A percentile compares a stretch with the other conserved stretches of the same genome.
Conservation (phyloP, 2,329 filamentous ascomycete species). For the Colletotrichum sp. region DNA sequence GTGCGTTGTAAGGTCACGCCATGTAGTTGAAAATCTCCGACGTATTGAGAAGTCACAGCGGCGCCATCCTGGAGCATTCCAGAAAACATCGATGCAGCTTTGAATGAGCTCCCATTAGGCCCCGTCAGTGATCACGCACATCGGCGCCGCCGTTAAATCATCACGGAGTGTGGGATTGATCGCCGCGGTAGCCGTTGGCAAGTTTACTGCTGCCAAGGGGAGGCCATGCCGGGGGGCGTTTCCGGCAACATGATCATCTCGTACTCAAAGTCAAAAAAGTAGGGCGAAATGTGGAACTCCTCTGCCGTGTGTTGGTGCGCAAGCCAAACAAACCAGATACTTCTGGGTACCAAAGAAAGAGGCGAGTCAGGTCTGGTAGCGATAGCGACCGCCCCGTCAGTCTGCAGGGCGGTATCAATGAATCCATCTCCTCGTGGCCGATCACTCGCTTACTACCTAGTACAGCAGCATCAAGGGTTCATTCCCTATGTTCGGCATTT, state of each 20-base stretch:
- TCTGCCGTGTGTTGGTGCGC: background rate
- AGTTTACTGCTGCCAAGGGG: background rate
- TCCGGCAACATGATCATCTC: background rate
- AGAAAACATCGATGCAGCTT: background rate
- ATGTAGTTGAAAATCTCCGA: background rate
- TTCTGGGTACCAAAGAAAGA: background rate
- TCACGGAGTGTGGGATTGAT: background rate
- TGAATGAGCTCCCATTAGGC: background rate
- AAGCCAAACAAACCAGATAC: background rate
- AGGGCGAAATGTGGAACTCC: background rate
- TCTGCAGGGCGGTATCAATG: background rate
- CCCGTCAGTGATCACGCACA: background rate
- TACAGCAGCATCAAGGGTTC: background rate
- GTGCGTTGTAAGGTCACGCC: background rate
- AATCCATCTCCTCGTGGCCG: background rate
- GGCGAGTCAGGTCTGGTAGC: background rate
- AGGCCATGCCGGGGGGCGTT: background rate
- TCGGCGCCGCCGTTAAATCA: background rate
- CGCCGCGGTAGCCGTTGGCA: background rate
- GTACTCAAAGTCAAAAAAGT: background rate
- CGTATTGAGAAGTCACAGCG: background rate
- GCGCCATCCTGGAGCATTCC: background rate
- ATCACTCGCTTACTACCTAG: background rate
- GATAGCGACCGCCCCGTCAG: background rate
- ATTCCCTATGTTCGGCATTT: background rate